These are phyloP conservation scores for Lippia alba DNA, from an alignment of 305 asterid species.

Conservation along the genomic window DNA sequence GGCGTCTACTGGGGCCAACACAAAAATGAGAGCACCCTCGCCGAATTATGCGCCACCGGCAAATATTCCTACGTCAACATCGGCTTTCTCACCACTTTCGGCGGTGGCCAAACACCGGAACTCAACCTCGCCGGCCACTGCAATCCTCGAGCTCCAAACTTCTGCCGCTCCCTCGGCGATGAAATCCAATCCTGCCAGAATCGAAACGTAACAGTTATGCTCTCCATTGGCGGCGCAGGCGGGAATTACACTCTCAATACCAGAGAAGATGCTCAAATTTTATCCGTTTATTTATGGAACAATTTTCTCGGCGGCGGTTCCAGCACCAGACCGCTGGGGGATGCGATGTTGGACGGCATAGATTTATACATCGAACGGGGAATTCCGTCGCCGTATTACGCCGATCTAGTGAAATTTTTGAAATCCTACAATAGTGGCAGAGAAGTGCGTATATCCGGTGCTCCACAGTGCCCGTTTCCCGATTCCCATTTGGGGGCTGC, in stretches of 20 bases:
- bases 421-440: background rate
- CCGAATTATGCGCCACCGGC: slow-evolving; percentile 55
- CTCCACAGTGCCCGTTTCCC: background rate
- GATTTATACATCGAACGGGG: slow-evolving; percentile 43
- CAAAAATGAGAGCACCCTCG: slow-evolving; percentile 53
- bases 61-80: slow-evolving; percentile 47
- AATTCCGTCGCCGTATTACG: background rate
- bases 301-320: slow-evolving; percentile 38
- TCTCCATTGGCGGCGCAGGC: slow-evolving; percentile 36
- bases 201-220: slow-evolving; percentile 29
- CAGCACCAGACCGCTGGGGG: slow-evolving; percentile 29
- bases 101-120: slow-evolving; percentile 53
- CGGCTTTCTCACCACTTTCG: slow-evolving; percentile 53
- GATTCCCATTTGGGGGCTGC: background rate
- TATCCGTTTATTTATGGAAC: slow-evolving; percentile 37
- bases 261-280: slow-evolving; percentile 26
- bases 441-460: background rate
- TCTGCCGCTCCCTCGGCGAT: slow-evolving; percentile 39
- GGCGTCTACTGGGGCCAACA: slow-evolving; percentile 71
- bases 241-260: slow-evolving; percentile 31
- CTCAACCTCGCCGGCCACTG: no score
- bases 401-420: background rate
- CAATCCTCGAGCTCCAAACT: no score
- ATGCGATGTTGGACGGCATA: slow-evolving; percentile 35
- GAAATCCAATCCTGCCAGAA: slow-evolving; percentile 34